Evolutionary conservation across 805 yeast genomes (phyloP), one percentile per base, ranked within the genome.

Genomic region (Saitoella complicata): DNA sequence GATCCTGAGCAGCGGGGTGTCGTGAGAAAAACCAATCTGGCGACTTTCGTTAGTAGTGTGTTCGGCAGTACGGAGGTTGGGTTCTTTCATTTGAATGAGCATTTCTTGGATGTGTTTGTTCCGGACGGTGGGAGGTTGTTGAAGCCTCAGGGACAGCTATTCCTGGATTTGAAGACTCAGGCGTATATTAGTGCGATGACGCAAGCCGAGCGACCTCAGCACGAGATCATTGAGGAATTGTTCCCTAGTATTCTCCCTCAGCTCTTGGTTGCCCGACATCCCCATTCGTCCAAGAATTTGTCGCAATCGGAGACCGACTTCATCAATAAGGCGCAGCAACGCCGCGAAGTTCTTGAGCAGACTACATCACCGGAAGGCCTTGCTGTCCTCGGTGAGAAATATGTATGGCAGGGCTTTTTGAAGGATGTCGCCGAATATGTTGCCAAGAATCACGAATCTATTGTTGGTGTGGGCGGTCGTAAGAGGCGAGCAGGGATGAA

Each of bases 181-280:
- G 95, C 95, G 0, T 91, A 76, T 57, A 86, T 91, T 13, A 79
- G 95, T 1, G 95, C 94, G 0, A 61, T 87, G 48, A 83, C 80
- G 8, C 61, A 59, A 40, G 70, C 70, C 7, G 74, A 75, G 44
- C 66, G 80, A 51, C 65, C 80, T 1, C 71, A 74, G 49, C 71
- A 70, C 46, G 87, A 79, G 39, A 72, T 84, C 7, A 64, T 87
- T 51, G 76, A 80, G 44, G 83, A 78, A 53, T 70, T 87, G 40
- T 81, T 88, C 53, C 93, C 96, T 0, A 61, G 61, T 4, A 69
- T 76, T 51, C 54, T 86, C 54, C 76, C 73, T 38, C 46, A 52
- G 42, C 70, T 70, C 38, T 58, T 73, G 2, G 38, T 54, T n/a
- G 32, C 46, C 6, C 58, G 68, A 7, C 38, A 56, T 4, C 45